Conservation (phyloP, 345 rosid species). For the Durio zibethinus region DNA sequence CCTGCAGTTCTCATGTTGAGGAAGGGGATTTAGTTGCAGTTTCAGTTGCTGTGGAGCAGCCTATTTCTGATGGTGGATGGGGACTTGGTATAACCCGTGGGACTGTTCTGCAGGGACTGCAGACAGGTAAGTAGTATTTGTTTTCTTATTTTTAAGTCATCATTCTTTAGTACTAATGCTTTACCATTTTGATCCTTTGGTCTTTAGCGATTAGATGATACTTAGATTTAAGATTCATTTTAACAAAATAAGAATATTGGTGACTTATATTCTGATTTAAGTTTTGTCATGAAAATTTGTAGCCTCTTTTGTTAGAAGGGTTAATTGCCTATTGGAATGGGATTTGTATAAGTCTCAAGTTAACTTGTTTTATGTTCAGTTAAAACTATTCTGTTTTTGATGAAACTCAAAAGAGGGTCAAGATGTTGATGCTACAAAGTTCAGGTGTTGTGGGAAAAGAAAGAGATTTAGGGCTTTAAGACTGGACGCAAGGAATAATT, state of each 20-base stretch:
- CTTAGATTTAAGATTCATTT: background rate
- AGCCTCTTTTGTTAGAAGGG: background rate
- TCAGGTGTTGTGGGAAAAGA: background rate
- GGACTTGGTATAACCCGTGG: slow-evolving; percentile 83
- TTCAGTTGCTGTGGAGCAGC: slow-evolving; percentile 88
- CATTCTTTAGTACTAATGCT: background rate
- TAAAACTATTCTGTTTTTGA: background rate
- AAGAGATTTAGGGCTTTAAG: background rate
- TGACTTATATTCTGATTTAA: background rate
- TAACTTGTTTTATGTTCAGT: background rate
- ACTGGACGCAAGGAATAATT: background rate
- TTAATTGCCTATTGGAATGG: background rate
- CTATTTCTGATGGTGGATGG: slow-evolving; percentile 67
- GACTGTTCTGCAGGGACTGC: slow-evolving; percentile 73
- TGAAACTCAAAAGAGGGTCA: background rate
- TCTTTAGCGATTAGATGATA: background rate
- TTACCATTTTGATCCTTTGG: background rate
- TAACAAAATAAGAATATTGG: background rate
- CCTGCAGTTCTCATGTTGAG: slow-evolving; percentile 96
- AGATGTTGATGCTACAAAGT: background rate
- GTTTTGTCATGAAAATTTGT: background rate
- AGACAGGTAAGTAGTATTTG: slow-evolving; percentile 53
- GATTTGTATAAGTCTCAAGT: background rate
- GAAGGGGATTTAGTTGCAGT: slow-evolving; percentile 91
- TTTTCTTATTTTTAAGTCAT: slow-evolving; percentile 1